Evolutionary conservation across 768 basidiomycete genomes (phyloP), one percentile per base, ranked within the genome.

Genomic region (Leccinum arenicola): DNA sequence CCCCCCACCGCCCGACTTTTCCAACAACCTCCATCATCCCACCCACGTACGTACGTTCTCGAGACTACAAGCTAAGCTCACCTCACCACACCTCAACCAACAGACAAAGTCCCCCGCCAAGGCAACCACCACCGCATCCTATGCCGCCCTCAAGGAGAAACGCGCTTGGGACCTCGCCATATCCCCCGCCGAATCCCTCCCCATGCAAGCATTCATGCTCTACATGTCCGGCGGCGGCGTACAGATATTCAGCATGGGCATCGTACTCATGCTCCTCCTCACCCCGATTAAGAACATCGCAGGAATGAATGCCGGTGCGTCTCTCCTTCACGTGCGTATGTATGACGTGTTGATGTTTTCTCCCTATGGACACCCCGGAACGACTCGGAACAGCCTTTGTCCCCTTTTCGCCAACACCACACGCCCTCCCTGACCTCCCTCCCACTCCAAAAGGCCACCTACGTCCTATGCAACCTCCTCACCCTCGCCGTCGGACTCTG

Each of bases 181-280:
- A n/a, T n/a, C n/a, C n/a, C n/a, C n/a, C n/a, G n/a, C n/a, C n/a
- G n/a, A n/a, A n/a, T n/a, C n/a, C n/a, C n/a, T n/a, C n/a, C n/a
- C n/a, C n/a, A n/a, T n/a, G n/a, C n/a, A n/a, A n/a, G n/a, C n/a
- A n/a, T n/a, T n/a, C n/a, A n/a, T n/a, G 95, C 81, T 98, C 35
- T 98, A 98, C 83, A 96, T 98, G 91, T 95, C 94, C 21, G 95
- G 95, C 36, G 88, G 93, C 12, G 93, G 93, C 52, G 89, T 98
- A 14, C 95, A 98, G 74, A 89, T 98, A 47, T 97, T 98, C 74
- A 95, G 93, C 75, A 93, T 98, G 79, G 94, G 95, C 35, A 95
- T 95, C 72, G 89, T 98, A 21, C 88, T 93, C 69, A 95, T 95
- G 92, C 81, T 98, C 12, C 82, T 98, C 58, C 77, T 92, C 58